Conservation (phyloP, 495 filamentous ascomycete genomes). For the Xylaria grammica region DNA sequence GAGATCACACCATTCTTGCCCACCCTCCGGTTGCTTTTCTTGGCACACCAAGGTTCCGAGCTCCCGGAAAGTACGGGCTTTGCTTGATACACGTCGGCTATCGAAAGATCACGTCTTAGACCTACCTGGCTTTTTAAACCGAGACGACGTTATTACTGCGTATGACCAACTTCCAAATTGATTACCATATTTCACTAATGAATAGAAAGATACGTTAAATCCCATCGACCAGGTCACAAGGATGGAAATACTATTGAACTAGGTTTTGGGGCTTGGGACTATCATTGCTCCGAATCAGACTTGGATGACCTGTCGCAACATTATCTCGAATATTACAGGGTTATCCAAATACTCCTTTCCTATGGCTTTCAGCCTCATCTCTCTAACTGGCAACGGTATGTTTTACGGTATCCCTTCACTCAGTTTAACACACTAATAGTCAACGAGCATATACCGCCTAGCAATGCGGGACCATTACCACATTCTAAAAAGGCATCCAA, state of each 20-base stretch:
- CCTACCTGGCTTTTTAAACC: too few species aligned
- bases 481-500: background rate
- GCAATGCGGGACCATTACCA: background rate
- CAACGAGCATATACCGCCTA: background rate
- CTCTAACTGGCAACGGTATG: slow-evolving; percentile 10
- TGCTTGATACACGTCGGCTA: background rate
- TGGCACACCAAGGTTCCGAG: background rate
- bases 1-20: too few species aligned
- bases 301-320: background rate
- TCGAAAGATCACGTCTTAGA: slow-evolving; percentile 2
- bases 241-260: too few species aligned
- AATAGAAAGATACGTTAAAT: background rate
- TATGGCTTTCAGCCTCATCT: background rate
- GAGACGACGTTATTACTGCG: background rate
- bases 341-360: background rate
- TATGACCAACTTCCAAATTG: background rate
- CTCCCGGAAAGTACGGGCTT: background rate
- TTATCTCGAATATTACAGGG: background rate
- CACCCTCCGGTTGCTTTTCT: background rate
- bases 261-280: too few species aligned
- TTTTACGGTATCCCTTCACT: background rate
- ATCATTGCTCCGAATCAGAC: background rate
- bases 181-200: background rate
- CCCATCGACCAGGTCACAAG: too few species aligned
- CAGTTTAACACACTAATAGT: background rate